phyloP scores from a whole-genome alignment of 768 basidiomycete genomes.

The Trametes meyenii region DNA sequence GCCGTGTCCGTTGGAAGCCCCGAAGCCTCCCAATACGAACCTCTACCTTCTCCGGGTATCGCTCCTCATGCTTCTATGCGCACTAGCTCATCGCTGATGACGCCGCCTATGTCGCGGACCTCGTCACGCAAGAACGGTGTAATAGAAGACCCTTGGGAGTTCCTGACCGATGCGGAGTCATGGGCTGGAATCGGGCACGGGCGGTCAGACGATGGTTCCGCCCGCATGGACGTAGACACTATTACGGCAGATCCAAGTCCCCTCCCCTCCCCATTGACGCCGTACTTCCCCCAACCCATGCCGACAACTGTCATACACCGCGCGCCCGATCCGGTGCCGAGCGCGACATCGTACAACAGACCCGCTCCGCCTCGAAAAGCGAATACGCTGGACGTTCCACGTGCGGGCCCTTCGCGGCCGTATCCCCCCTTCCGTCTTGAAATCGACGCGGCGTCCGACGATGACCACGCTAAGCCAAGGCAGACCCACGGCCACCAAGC shows the following conservation, averaged over 20 bases:
- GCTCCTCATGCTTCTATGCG: not conserved
- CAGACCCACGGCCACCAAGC: too few relatives aligned
- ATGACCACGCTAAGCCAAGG: not conserved
- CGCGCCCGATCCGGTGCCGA: not conserved
- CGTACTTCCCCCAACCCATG: too few relatives aligned
- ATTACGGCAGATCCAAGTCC: not conserved
- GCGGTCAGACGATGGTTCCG: not conserved
- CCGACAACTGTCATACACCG: too few relatives aligned
- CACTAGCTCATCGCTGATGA: not conserved
- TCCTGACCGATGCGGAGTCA: not conserved
- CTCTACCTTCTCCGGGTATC: not conserved
- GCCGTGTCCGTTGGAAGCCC: too few relatives aligned
- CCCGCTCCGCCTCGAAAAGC: not conserved
- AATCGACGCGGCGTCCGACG: not conserved
- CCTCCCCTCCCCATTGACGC: too few relatives aligned
- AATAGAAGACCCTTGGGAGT: not conserved
- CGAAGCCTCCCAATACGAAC: not conserved
- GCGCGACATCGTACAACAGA: not conserved
- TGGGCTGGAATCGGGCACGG: not conserved
- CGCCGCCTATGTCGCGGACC: not conserved
- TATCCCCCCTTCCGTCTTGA: not conserved
- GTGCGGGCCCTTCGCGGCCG: not conserved
- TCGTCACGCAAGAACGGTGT: not conserved
- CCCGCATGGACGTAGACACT: not conserved
- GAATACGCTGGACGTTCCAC: not conserved